phyloP scores from a whole-genome alignment of 1,284 basidiomycete genomes.

The Crucibulum parvulum region DNA sequence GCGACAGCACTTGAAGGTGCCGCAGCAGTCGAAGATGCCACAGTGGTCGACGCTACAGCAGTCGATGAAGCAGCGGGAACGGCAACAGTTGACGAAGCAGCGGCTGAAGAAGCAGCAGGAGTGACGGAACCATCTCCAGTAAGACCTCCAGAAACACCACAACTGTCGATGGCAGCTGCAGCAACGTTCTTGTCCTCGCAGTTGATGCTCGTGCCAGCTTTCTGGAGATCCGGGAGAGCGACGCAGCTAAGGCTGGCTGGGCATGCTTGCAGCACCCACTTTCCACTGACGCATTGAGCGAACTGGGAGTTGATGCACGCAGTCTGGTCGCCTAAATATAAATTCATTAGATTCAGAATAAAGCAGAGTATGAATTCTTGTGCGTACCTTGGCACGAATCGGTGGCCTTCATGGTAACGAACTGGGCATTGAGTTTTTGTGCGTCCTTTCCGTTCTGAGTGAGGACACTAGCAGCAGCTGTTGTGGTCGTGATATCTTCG shows the following conservation, averaged over 20 bases:
- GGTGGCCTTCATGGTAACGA: slow-evolving; percentile 33
- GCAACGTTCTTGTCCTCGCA: slow-evolving; percentile 54
- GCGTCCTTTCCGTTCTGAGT: slow-evolving; percentile 43
- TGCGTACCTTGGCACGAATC: slow-evolving; percentile 46
- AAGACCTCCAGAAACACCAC: slow-evolving; percentile 54
- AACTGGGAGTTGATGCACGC: slow-evolving; percentile 50
- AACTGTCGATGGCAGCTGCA: slow-evolving; percentile 44
- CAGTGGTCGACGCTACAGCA: too few relatives aligned
- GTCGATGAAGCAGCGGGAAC: too few relatives aligned
- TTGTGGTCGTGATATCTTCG: slow-evolving; percentile 12
- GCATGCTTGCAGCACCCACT: slow-evolving; percentile 48
- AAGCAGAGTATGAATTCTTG: background rate
- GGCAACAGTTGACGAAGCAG: too few relatives aligned
- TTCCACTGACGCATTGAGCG: slow-evolving; percentile 36
- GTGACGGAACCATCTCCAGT: slow-evolving; percentile 34
- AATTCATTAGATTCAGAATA: slow-evolving; percentile 5
- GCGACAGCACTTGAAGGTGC: too few relatives aligned
- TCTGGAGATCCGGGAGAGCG: slow-evolving; percentile 60
- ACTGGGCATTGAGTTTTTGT: slow-evolving; percentile 46
- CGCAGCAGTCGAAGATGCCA: too few relatives aligned
- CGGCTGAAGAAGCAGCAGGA: too few relatives aligned
- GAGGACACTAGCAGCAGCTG: slow-evolving; percentile 20
- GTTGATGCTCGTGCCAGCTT: slow-evolving; percentile 52
- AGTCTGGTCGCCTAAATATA: slow-evolving; percentile 41
- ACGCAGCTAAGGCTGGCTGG: slow-evolving; percentile 47